A percentile compares a stretch with the other conserved stretches of the same genome.
These are phyloP conservation scores for Alliaria petiolata DNA, from an alignment of 345 rosid species.

Conservation along the genomic window DNA sequence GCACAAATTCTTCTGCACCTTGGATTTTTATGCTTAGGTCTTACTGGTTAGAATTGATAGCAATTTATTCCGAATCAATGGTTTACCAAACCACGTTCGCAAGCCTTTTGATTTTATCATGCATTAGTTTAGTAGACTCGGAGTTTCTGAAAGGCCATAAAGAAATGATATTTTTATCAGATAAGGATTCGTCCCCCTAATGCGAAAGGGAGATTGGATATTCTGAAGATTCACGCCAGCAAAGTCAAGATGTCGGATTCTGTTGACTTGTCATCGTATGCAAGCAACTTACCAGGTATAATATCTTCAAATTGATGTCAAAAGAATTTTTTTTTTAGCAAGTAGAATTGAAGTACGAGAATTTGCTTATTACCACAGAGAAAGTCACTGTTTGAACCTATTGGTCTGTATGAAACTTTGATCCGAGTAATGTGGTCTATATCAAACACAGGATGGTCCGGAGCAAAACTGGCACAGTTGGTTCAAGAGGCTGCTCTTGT, in stretches of 20 bases:
- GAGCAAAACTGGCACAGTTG: conserved; percentile 87
- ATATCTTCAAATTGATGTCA: neutral
- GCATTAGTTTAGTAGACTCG: neutral
- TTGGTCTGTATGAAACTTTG: conserved; percentile 16
- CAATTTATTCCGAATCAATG: neutral
- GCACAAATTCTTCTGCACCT: too few relatives aligned
- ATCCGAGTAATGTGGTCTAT: conserved; percentile 1
- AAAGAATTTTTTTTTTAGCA: too few relatives aligned
- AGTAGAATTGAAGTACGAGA: too few relatives aligned
- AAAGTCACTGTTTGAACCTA: neutral
- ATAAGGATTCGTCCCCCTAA: conserved; percentile 89
- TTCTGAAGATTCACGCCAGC: conserved; percentile 83
- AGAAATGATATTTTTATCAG: conserved; percentile 29
- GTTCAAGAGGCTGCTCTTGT: conserved; percentile 96
- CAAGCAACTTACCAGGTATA: conserved; percentile 85
- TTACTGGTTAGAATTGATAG: neutral
- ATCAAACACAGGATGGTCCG: conserved; percentile 72
- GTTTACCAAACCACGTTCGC: neutral
- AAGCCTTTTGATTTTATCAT: neutral
- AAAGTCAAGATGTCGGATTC: conserved; percentile 92
- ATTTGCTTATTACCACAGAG: neutral
- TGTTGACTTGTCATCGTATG: conserved; percentile 78
- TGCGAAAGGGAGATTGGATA: conserved; percentile 80
- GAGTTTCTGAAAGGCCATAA: neutral
- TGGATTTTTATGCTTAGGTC: neutral